Evolutionary conservation across 2,329 filamentous ascomycete species (phyloP), one percentile per base, ranked within the genome.

Genomic region (Penicillium sp.): DNA sequence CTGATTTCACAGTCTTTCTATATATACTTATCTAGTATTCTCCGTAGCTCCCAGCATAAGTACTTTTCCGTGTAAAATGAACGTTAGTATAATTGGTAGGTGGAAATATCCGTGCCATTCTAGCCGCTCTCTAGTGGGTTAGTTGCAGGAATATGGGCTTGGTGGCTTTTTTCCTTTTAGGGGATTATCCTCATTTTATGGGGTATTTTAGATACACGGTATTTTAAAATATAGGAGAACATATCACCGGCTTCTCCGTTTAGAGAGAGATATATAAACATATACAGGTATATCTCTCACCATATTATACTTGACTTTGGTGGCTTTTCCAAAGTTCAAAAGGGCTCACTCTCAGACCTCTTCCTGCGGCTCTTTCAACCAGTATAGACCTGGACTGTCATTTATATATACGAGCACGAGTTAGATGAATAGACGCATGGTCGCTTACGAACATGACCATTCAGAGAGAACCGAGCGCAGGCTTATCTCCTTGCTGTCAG

Each of bases 81-180:
- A 14, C 5, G 4, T 6, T 17, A 40, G 36, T 31, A 36, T 38
- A 2, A 37, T 30, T 52, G 49, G 33, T 26, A 4, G 7, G 26
- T 31, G 38, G 22, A 16, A 40, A 31, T 25, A 52, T 51, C 49
- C 49, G 52, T 50, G 35, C 33, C 43, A 35, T 52, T 40, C 31
- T 44, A 54, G 42, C 56, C 58, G 46, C 53, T 59, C 55, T 49
- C 46, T 53, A 45, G 57, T 61, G 53, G 51, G 47, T 48, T 63
- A 64, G 60, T 44, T 65, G 61, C 61, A 62, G 61, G 35, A 28
- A 33, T 12, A 54, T 48, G 53, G 60, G 42, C 50, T 50, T 50
- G 50, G 54, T 56, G 53, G 56, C 59, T 61, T 26, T 31, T 37
- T 52, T 54, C 47, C 47, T 56, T 59, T 60, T 22, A 22, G 22